Evolutionary conservation across 805 yeast genomes (phyloP), one percentile per base, ranked within the genome.

Genomic region (Jamesozyma lodderae): DNA sequence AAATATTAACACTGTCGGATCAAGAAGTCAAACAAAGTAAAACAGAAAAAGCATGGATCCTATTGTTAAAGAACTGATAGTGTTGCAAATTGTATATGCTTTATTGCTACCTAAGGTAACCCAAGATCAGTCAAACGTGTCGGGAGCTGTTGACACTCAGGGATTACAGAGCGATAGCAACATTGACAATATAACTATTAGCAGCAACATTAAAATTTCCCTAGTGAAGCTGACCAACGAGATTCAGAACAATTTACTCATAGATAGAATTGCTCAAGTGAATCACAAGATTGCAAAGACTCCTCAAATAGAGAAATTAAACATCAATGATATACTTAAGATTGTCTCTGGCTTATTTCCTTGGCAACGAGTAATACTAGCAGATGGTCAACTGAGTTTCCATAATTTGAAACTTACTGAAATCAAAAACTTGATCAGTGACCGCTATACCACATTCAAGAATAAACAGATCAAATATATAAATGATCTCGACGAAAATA

Each of bases 381-480:
- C 51, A 7, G 62, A 58, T 43, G 63, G 63, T 2, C 63, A 58
- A 36, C 37, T 58, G 28, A 55, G 54, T 26, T 56, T 58, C 44
- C 59, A 57, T 37, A 52, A 56, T 37, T 37, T 58, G 29, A 53
- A 52, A 29, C 38, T 58, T 23, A 39, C 33, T 14, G 48, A 46
- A 28, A 39, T 54, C 23, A 48, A 47, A 30, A 40, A 34, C 15
- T 33, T 43, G 33, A 41, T 53, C 8, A 39, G 40, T 18, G 48
- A 45, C 15, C 46, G 49, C 31, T 49, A 41, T 36, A 45, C 42
- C n/a, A 32, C 29, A 21, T 45, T 45, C 35, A 44, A 46, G 29
- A 40, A 15, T 10, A 31, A 39, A 11, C 54, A 48, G 25, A 28
- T 44, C 7, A 41, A 39, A 8, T 32, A 20, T 11, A 49, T 53